phyloP scores from a whole-genome alignment of 768 basidiomycete species.

The Kwoniella botswanensis region DNA sequence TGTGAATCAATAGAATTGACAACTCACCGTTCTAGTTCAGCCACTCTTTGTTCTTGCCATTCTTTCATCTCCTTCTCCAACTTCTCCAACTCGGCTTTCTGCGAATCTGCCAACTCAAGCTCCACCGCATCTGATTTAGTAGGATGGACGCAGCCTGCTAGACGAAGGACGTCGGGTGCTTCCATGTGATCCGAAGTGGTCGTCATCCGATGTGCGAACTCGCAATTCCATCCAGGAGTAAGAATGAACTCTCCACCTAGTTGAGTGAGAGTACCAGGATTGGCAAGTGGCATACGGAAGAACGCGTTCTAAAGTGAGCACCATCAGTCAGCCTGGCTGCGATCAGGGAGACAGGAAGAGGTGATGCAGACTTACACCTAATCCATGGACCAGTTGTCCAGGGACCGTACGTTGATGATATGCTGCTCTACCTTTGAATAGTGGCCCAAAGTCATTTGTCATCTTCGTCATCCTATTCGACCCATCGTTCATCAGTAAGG shows the following conservation, averaged over 20 bases:
- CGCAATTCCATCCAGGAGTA: constrained; percentile 47
- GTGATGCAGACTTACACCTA: constrained; percentile 38
- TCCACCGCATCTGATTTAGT: constrained; percentile 37
- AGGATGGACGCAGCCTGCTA: constrained; percentile 46
- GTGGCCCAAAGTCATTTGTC: constrained; percentile 54
- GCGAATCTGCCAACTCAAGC: constrained; percentile 37
- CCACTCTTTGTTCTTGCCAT: constrained; percentile 41
- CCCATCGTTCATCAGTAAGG: not conserved
- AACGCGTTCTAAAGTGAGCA: constrained; percentile 45
- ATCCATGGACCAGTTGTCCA: constrained; percentile 48
- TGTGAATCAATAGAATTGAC: too few relatives aligned
- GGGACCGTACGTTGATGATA: constrained; percentile 54
- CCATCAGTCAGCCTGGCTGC: not conserved
- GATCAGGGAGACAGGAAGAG: not conserved
- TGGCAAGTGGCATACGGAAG: constrained; percentile 52
- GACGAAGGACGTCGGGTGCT: constrained; percentile 53
- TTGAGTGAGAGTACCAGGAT: constrained; percentile 55
- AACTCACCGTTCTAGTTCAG: constrained; percentile 51
- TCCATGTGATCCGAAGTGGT: constrained; percentile 59
- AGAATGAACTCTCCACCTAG: constrained; percentile 59
- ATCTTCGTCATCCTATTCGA: constrained; percentile 51
- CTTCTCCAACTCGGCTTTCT: constrained; percentile 42
- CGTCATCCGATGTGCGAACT: constrained; percentile 58
- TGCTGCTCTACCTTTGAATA: constrained; percentile 49
- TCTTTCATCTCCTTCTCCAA: constrained; percentile 47